Evolutionary conservation across 805 yeast genomes (phyloP).

Genomic region (Lachancea meyersii): DNA sequence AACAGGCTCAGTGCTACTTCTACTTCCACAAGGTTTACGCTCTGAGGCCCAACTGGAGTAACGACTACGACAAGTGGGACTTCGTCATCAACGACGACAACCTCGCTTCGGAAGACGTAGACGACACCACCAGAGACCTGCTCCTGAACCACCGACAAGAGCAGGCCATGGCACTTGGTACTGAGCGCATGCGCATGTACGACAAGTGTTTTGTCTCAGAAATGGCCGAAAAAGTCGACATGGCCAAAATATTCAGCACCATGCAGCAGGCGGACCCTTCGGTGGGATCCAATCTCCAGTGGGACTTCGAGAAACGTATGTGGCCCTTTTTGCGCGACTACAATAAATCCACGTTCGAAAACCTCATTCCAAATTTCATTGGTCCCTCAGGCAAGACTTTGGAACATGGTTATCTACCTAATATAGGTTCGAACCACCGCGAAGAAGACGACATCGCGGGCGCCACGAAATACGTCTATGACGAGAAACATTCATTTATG

Average conservation of each 20-base stretch:
- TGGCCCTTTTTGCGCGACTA: slow-evolving; percentile 18
- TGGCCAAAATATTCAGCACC: slow-evolving; percentile 2
- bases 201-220: slow-evolving; percentile 17
- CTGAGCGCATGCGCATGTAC: slow-evolving; percentile 20
- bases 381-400: slow-evolving; percentile 10
- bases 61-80: slow-evolving; percentile 9
- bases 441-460: neutral
- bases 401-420: slow-evolving; percentile 13
- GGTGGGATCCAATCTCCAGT: slow-evolving; percentile 8
- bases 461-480: slow-evolving; percentile 8
- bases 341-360: slow-evolving; percentile 10
- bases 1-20: slow-evolving; percentile 12
- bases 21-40: slow-evolving; percentile 18
- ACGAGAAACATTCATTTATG: slow-evolving; percentile 14
- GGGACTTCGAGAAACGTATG: slow-evolving; percentile 22
- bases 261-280: neutral
- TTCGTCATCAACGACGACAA: slow-evolving; percentile 13
- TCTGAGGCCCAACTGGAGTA: slow-evolving; percentile 17
- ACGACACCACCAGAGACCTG: slow-evolving; percentile 6
- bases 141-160: slow-evolving; percentile 6
- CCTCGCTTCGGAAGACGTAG: slow-evolving; percentile 1
- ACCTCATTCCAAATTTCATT: slow-evolving; percentile 15
- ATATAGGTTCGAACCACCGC: neutral
- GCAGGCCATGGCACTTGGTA: slow-evolving; percentile 10
- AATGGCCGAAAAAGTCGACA: neutral